phyloP scores from a whole-genome alignment of 2,329 filamentous ascomycete species.

The Epichloe gansuensis region DNA sequence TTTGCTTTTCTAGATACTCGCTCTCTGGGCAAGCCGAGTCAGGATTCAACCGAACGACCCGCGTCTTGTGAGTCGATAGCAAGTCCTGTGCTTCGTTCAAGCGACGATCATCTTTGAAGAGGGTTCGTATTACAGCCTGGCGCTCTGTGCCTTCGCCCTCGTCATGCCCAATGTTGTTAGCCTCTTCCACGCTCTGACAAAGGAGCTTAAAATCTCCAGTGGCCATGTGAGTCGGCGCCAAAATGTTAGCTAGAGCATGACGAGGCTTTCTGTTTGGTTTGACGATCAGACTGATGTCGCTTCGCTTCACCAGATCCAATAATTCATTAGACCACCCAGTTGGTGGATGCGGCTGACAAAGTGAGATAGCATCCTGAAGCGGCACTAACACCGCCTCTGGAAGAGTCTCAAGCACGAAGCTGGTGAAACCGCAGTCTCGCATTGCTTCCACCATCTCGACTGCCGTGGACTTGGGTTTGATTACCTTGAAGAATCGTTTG shows the following conservation, averaged over 20 bases:
- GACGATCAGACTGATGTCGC: constrained; percentile 63
- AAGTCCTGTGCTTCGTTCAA: constrained; percentile 76
- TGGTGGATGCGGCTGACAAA: constrained; percentile 73
- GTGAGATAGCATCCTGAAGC: constrained; percentile 71
- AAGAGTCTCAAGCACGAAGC: constrained; percentile 62
- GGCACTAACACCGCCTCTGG: constrained; percentile 75
- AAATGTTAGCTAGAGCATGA: constrained; percentile 24
- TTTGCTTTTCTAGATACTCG: constrained; percentile 82
- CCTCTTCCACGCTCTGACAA: constrained; percentile 53
- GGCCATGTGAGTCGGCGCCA: constrained; percentile 51
- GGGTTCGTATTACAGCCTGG: constrained; percentile 67
- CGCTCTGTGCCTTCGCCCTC: constrained; percentile 76
- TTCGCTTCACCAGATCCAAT: constrained; percentile 64
- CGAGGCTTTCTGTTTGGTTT: constrained; percentile 25
- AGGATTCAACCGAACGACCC: constrained; percentile 64
- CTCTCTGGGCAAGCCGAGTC: constrained; percentile 73
- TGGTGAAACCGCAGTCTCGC: constrained; percentile 54
- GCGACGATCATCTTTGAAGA: constrained; percentile 86
- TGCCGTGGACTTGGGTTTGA: constrained; percentile 38
- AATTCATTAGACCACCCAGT: constrained; percentile 61
- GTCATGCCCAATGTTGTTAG: constrained; percentile 50
- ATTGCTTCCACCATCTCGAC: constrained; percentile 63
- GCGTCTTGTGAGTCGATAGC: constrained; percentile 72
- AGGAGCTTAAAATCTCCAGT: constrained; percentile 68
- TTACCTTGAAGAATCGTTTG: constrained; percentile 50